Evolutionary conservation across 805 yeast genomes (phyloP).

Genomic region (Barnettozyma populi): DNA sequence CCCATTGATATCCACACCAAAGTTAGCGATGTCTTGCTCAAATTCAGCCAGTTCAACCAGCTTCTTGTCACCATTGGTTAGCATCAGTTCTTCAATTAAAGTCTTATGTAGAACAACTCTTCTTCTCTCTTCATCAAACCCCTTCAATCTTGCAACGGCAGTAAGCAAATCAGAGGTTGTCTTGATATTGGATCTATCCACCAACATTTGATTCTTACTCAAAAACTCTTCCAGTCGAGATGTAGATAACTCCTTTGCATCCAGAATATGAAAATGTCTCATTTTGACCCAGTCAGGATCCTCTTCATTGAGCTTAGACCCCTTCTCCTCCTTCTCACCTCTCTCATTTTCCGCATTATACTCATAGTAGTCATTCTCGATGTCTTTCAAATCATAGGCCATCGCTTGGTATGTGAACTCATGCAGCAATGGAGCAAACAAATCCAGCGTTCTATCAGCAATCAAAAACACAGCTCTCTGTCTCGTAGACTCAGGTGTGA

Average conservation of each 20-base stretch:
- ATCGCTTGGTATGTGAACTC: conserved; percentile 90
- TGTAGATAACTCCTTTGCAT: conserved; percentile 58
- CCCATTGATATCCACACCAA: conserved; percentile 67
- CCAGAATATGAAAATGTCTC: conserved; percentile 71
- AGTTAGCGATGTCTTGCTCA: conserved; percentile 77
- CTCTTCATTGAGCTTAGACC: conserved; percentile 47
- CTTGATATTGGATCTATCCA: conserved; percentile 59
- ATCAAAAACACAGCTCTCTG: conserved; percentile 72
- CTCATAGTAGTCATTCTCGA: conserved; percentile 39
- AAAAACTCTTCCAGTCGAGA: conserved; percentile 58
- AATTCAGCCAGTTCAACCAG: conserved; percentile 73
- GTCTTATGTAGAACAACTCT: conserved; percentile 55
- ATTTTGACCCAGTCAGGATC: conserved; percentile 71
- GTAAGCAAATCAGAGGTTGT: conserved; percentile 67
- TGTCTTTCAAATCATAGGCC: conserved; percentile 68
- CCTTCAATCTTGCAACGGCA: conserved; percentile 65
- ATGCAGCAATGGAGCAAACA: conserved; percentile 78
- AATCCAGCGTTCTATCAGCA: conserved; percentile 79
- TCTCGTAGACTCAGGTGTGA: conserved; percentile 52
- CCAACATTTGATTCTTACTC: conserved; percentile 68
- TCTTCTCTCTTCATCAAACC: conserved; percentile 63
- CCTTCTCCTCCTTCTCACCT: conserved; percentile 37
- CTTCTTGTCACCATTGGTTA: conserved; percentile 48
- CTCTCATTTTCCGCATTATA: conserved; percentile 53
- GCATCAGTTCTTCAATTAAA: conserved; percentile 60